Evolutionary conservation across 139 green algal species (phyloP), one percentile per base, ranked within the genome.

Genomic region (Auxenochlorella protothecoides): DNA sequence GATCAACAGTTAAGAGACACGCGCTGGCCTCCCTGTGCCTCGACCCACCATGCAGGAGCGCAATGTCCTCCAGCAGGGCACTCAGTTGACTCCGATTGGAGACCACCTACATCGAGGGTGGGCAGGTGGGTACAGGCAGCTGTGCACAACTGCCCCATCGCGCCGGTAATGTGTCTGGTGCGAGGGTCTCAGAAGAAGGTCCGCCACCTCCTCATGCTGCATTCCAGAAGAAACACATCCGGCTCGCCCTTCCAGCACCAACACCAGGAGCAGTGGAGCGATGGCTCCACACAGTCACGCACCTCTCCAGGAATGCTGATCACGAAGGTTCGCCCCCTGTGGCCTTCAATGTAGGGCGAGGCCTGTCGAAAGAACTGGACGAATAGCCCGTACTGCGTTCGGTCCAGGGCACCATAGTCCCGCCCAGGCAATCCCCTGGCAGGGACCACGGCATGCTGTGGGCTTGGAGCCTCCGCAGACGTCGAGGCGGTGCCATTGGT

Each of bases 301-400:
- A 92, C 89, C 73, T 96, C 86, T 4, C 93, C 93, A n/a, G 93
- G 93, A 0, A 97, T 77, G n/a, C 93, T 85, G 14, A 97, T 73
- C 44, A 98, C 92, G 82, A 98, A 97, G 0, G 89, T 95, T 27
- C 85, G 80, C 0, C 80, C 87, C 0, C 90, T 74, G 77, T 98
- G 93, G 51, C 89, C 88, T 67, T 88, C 86, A 8, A 98, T 97
- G 79, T 98, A 98, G 6, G 93, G 86, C 0, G 86, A 94, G 0
- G 92, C 89, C 65, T 83, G 78, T 5, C 78, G 64, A 62, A 83
- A 83, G 65, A 83, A 83, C 65, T 83, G 73, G 27, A 83, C 78
- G 70, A 83, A 83, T 54, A 83, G 59, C 4, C 53, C 7, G 66
- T 74, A 83, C 53, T 83, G 73, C 55, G n/a, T 66, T n/a, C 55